Evolutionary conservation across 495 filamentous ascomycete species (phyloP), one percentile per base, ranked within the genome.

Genomic region (Lichina pygmaea): DNA sequence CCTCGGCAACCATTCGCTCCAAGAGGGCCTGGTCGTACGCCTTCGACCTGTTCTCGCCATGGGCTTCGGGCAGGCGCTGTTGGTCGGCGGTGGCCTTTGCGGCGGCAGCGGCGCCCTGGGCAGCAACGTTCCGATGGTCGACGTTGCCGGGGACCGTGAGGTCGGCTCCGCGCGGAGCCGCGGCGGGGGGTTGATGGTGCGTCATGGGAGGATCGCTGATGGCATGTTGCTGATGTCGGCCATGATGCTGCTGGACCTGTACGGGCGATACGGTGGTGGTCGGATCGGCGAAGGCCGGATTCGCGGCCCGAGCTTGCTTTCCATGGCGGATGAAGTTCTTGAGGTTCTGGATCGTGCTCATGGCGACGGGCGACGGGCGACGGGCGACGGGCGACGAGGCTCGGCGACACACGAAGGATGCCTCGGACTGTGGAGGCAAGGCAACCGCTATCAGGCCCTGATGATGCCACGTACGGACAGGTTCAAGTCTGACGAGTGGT

Each of bases 311-410:
- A 48, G 84, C 86, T 66, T 93, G 84, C 65, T 94, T 94, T 70
- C 85, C 86, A 66, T 94, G 89, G 48, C 89, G 82, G 63, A 97
- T 91, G 61, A 97, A 86, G 62, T 94, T 97, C 63, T 97, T 93
- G 47, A 97, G 64, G 53, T 76, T 81, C 66, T 84, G 77, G 65
- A 86, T 83, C 44, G 81, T 82, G 55, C 77, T 78, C 77, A 82
- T 82, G 48, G 13, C 13, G 36, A 11, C 13, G 24, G 24, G 24
- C 4, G 24, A 24, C 24, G 1, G 24, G 24, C 24, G 24, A 24
- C 24, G 24, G 4, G 24, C n/a, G n/a, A 24, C 24, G 1, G 24
- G 24, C 24, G 24, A 24, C 24, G 24, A 24, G 24, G 24, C 24
- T 24, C 24, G 24, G 1, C 1, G 24, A 1, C 24, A 24, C 24